A percentile compares a stretch with the other conserved stretches of the same genome.
phyloP scores from a whole-genome alignment of 2,329 filamentous ascomycete species.

The Chaetothyriales sp. region DNA sequence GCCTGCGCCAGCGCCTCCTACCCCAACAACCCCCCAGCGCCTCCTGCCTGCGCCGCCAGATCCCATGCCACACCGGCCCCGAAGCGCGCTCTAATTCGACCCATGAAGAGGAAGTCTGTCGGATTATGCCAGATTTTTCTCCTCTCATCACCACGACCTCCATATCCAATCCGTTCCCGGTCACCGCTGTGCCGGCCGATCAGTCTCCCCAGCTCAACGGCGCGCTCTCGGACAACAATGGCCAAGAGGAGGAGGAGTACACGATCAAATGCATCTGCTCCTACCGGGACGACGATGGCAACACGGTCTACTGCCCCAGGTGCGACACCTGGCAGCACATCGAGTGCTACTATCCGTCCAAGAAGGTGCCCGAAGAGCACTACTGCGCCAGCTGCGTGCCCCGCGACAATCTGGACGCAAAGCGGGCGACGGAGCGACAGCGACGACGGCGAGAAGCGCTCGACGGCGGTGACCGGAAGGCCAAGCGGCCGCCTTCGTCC shows the following conservation, averaged over 20 bases:
- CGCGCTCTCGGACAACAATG: slow-evolving; percentile 28
- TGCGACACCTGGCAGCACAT: slow-evolving; percentile 99
- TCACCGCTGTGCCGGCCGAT: slow-evolving; percentile 27
- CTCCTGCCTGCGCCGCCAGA: not conserved
- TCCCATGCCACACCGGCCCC: slow-evolving; percentile 8
- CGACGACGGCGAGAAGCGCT: slow-evolving; percentile 45
- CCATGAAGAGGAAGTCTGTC: slow-evolving; percentile 36
- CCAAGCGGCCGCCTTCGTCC: slow-evolving; percentile 63
- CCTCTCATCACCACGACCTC: slow-evolving; percentile 36
- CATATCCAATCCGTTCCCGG: slow-evolving; percentile 33
- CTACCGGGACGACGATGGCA: slow-evolving; percentile 89
- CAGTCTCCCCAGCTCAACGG: slow-evolving; percentile 28
- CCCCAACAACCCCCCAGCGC: not conserved
- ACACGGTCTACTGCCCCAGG: slow-evolving; percentile 87
- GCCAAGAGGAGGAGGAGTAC: slow-evolving; percentile 43
- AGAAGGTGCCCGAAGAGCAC: slow-evolving; percentile 62
- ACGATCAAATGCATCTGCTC: slow-evolving; percentile 97
- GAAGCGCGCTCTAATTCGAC: slow-evolving; percentile 13
- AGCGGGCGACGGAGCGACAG: slow-evolving; percentile 62
- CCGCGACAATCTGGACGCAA: slow-evolving; percentile 51
- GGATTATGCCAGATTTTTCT: slow-evolving; percentile 42
- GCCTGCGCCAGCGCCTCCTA: not conserved
- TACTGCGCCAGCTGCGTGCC: slow-evolving; percentile 83
- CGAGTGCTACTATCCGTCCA: slow-evolving; percentile 81
- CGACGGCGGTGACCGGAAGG: slow-evolving; percentile 51